Conservation (phyloP, 2,329 filamentous ascomycete genomes). For the Hypoxylon rubiginosum region DNA sequence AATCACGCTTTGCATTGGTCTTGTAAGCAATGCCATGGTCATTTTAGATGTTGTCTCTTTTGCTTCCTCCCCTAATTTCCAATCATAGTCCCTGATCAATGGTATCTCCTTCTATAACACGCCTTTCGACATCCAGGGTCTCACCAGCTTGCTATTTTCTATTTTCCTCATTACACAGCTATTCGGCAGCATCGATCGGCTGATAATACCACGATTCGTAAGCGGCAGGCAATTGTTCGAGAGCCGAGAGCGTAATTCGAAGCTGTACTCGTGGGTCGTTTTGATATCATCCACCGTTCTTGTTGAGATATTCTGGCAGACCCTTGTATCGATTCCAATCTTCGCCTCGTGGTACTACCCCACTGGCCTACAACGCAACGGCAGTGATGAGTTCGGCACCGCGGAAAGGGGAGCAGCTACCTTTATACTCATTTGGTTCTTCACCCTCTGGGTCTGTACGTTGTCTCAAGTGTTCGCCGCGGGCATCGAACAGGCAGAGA, state of each 20-base stretch:
- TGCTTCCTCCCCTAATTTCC: neutral
- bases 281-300: conserved; percentile 85
- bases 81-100: conserved; percentile 79
- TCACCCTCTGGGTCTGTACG: conserved; percentile 5
- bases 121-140: conserved; percentile 79
- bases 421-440: conserved; percentile 11
- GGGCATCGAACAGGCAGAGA: neutral
- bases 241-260: conserved; percentile 82
- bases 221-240: conserved; percentile 83
- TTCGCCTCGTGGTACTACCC: conserved; percentile 39
- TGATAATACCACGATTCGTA: conserved; percentile 86
- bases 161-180: conserved; percentile 61
- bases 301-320: conserved; percentile 73
- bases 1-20: conserved; percentile 9
- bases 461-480: neutral
- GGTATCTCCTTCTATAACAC: conserved; percentile 83
- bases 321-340: neutral
- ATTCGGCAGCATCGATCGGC: conserved; percentile 83
- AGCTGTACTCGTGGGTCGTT: conserved; percentile 84
- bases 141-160: conserved; percentile 71
- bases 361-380: conserved; percentile 17
- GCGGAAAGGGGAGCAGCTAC: conserved; percentile 11
- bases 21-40: conserved; percentile 28
- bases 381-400: neutral
- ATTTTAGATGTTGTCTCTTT: too few species aligned